A percentile compares a stretch with the other conserved stretches of the same genome.
These are phyloP conservation scores for Schizochytrium sp. DNA, from an alignment of 108 stramenopile species.

Conservation along the genomic window DNA sequence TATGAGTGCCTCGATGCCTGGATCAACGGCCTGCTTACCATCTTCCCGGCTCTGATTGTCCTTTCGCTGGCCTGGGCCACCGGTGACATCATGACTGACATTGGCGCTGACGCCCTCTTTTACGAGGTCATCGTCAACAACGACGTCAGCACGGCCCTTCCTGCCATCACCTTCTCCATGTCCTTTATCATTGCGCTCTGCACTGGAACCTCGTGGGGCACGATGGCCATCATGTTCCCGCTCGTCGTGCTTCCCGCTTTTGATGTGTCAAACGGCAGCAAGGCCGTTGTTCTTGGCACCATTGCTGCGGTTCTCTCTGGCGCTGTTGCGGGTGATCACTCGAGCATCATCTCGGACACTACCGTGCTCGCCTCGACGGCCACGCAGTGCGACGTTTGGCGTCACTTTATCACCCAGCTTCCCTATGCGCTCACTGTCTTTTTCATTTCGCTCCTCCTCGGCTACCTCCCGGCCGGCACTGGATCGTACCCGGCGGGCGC, in stretches of 20 bases:
- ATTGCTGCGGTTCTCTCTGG: constrained; percentile 49
- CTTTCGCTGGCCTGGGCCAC: constrained; percentile 56
- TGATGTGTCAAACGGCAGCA: constrained; percentile 44
- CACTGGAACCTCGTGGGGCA: constrained; percentile 64
- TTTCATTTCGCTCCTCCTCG: constrained; percentile 35
- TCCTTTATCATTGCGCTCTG: constrained; percentile 58
- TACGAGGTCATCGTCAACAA: constrained; percentile 36
- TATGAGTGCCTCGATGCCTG: constrained; percentile 42
- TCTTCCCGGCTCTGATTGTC: constrained; percentile 39
- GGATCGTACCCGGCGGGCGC: constrained; percentile 22
- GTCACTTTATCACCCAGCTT: constrained; percentile 58
- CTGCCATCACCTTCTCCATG: constrained; percentile 54
- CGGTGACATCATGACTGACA: constrained; percentile 52
- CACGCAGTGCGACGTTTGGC: constrained; percentile 46
- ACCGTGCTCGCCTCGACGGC: constrained; percentile 60
- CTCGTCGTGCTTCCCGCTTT: constrained; percentile 53
- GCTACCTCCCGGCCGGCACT: constrained; percentile 35
- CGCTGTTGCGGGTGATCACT: constrained; percentile 64
- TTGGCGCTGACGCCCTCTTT: constrained; percentile 47
- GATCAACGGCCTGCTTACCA: constrained; percentile 41
- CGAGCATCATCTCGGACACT: constrained; percentile 61
- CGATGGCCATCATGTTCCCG: constrained; percentile 66
- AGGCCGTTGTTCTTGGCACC: constrained; percentile 43
- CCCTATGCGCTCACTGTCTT: constrained; percentile 53
- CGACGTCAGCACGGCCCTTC: constrained; percentile 36